These are phyloP conservation scores for Millerozyma miso DNA, from an alignment of 805 yeast species.

Conservation along the genomic window DNA sequence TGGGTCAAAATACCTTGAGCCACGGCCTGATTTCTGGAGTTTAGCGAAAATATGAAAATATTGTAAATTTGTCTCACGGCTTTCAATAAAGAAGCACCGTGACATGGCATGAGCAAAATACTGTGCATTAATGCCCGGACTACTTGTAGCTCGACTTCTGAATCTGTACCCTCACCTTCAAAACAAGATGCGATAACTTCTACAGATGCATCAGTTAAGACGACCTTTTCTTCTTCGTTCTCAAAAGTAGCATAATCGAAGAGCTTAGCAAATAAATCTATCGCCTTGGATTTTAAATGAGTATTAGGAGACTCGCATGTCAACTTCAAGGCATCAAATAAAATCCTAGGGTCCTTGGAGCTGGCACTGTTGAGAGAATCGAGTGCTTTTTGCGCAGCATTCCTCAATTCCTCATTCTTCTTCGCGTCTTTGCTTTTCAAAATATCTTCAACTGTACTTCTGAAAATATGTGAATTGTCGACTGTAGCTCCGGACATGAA, in stretches of 20 bases:
- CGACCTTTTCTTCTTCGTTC: slow-evolving; percentile 49
- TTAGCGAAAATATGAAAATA: slow-evolving; percentile 79
- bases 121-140: slow-evolving; percentile 89
- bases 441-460: slow-evolving; percentile 56
- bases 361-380: slow-evolving; percentile 36
- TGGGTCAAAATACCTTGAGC: slow-evolving; percentile 96
- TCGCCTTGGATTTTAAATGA: slow-evolving; percentile 66
- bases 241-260: slow-evolving; percentile 82
- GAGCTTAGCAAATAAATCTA: slow-evolving; percentile 83
- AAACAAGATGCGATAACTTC: slow-evolving; percentile 81
- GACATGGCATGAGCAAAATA: slow-evolving; percentile 78
- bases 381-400: slow-evolving; percentile 37
- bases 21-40: slow-evolving; percentile 80
- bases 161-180: slow-evolving; percentile 90
- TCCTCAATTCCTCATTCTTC: slow-evolving; percentile 40
- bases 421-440: slow-evolving; percentile 58
- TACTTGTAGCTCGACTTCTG: slow-evolving; percentile 84
- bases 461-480: slow-evolving; percentile 31
- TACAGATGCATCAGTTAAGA: slow-evolving; percentile 75
- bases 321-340: slow-evolving; percentile 74
- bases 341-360: slow-evolving; percentile 43
- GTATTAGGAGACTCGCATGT: slow-evolving; percentile 66
- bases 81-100: slow-evolving; percentile 81
- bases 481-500: slow-evolving; percentile 14
- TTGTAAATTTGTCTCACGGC: slow-evolving; percentile 93